Evolutionary conservation across 495 filamentous ascomycete species (phyloP).

Genomic region (Copromyces sp.): DNA sequence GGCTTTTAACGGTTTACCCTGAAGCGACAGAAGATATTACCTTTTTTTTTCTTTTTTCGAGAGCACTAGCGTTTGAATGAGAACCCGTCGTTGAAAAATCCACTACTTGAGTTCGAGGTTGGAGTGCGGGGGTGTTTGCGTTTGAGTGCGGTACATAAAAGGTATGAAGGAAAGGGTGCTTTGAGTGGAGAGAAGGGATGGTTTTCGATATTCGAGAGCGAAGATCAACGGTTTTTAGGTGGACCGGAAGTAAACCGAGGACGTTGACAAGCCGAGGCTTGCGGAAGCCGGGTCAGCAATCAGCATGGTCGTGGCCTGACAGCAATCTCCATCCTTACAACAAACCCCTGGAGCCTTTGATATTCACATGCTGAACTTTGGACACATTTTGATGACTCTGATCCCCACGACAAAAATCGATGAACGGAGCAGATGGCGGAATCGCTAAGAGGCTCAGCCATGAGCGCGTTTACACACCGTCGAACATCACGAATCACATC

Average conservation of each 20-base stretch:
- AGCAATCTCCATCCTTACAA: not conserved
- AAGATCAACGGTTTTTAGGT: too few species aligned
- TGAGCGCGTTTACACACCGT: not conserved
- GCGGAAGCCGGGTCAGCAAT: not conserved
- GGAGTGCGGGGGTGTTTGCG: not conserved
- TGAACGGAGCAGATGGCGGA: not conserved
- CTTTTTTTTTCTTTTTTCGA: not conserved
- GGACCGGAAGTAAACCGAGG: not conserved
- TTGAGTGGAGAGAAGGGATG: too few species aligned
- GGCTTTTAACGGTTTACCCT: not conserved
- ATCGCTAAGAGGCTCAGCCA: not conserved
- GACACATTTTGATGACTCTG: not conserved
- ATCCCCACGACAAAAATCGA: not conserved
- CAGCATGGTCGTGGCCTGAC: not conserved
- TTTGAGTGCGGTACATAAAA: not conserved
- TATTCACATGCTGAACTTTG: not conserved
- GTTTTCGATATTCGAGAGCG: too few species aligned
- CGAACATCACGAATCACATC: not conserved
- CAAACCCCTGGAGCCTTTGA: not conserved
- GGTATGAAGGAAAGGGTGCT: too few species aligned
- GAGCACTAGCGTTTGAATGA: not conserved
- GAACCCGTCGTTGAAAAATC: not conserved
- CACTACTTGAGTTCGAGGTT: not conserved
- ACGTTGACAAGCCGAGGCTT: not conserved
- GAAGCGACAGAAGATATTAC: not conserved